Percentiles rank a stretch among this genome's conserved stretches.
Conservation (phyloP, 331 rosid genomes). For the Arachis monticola region DNA sequence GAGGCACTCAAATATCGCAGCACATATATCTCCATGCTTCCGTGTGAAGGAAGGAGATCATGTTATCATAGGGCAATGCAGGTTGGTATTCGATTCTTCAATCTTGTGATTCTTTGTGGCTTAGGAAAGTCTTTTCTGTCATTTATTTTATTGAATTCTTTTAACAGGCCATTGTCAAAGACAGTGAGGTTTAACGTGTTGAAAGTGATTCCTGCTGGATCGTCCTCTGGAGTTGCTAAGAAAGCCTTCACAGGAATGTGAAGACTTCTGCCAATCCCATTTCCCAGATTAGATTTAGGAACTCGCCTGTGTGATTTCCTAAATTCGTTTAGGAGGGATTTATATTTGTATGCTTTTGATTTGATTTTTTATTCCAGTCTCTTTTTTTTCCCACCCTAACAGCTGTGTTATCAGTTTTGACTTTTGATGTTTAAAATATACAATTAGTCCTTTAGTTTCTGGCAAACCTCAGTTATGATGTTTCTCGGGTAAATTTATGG, state of each 20-base stretch:
- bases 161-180: conserved; percentile 21
- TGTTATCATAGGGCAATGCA: conserved; percentile 39
- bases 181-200: conserved; percentile 22
- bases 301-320: background rate
- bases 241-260: conserved; percentile 24
- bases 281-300: background rate
- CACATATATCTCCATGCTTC: conserved; percentile 40
- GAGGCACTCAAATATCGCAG: conserved; percentile 39
- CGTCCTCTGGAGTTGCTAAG: conserved; percentile 23
- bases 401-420: too few species aligned
- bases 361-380: background rate
- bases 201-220: conserved; percentile 27
- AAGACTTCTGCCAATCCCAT: background rate
- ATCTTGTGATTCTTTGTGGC: background rate
- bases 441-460: too few species aligned
- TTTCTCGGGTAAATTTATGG: too few species aligned
- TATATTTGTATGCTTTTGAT: background rate
- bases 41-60: conserved; percentile 39
- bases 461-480: too few species aligned
- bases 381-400: background rate
- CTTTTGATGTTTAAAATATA: too few species aligned
- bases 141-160: background rate
- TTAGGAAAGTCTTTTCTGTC: background rate
- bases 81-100: conserved; percentile 5
- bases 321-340: background rate